Conservation (phyloP, 2,329 filamentous ascomycete genomes). For the Nigrograna mackinnonii region DNA sequence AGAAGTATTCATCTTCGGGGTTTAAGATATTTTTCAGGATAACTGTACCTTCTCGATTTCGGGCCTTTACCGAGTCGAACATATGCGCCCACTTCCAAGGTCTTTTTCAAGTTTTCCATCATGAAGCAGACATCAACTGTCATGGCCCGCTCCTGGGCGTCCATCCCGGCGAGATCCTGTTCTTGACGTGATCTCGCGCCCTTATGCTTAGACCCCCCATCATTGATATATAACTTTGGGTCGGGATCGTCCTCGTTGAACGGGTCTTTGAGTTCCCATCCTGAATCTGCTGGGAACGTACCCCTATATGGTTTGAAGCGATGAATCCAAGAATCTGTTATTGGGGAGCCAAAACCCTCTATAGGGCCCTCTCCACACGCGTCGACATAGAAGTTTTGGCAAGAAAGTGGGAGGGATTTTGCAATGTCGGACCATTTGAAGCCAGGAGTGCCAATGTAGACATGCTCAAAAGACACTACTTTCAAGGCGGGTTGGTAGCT, state of each 20-base stretch:
- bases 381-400: neutral
- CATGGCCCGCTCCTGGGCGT: too few relatives aligned
- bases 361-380: neutral
- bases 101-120: too few relatives aligned
- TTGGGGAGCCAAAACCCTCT: too few relatives aligned
- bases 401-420: neutral
- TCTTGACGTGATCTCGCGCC: too few relatives aligned
- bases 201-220: too few relatives aligned
- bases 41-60: too few relatives aligned
- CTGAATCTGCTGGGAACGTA: neutral
- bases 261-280: neutral
- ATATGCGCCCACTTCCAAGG: too few relatives aligned
- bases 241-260: neutral
- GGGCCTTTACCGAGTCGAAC: too few relatives aligned
- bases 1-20: too few relatives aligned
- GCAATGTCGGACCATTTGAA: neutral
- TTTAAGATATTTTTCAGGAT: too few relatives aligned
- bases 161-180: too few relatives aligned
- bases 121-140: too few relatives aligned
- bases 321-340: neutral
- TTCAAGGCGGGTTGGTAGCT: neutral
- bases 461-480: neutral
- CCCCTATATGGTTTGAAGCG: neutral
- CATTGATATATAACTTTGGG: neutral
- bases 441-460: neutral